A percentile compares a stretch with the other conserved stretches of the same genome.
These are phyloP conservation scores for Cladorrhinum samala DNA, from an alignment of 495 filamentous ascomycete genomes.

Conservation along the genomic window DNA sequence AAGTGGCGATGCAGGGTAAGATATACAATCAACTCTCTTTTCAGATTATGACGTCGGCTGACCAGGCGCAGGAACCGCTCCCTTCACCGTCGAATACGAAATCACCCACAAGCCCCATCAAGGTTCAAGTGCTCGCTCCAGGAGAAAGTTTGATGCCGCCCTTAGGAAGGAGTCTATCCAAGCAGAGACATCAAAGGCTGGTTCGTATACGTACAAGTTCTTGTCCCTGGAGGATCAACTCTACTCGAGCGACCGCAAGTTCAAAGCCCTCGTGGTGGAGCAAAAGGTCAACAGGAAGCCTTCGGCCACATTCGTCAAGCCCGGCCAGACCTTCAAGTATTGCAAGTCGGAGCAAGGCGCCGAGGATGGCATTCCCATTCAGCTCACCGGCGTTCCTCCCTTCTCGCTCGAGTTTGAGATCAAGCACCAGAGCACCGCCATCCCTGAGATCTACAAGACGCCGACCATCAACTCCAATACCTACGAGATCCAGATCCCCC, in stretches of 20 bases:
- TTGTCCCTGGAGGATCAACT: conserved; percentile 70
- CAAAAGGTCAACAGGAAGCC: conserved; percentile 81
- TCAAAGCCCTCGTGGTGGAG: conserved; percentile 59
- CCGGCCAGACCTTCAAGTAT: conserved; percentile 91
- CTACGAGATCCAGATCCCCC: conserved; percentile 77
- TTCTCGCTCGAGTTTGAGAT: conserved; percentile 87
- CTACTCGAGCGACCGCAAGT: conserved; percentile 68
- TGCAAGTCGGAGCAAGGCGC: conserved; percentile 77
- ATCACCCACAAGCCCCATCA: conserved; percentile 59
- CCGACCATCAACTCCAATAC: conserved; percentile 65
- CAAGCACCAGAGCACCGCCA: conserved; percentile 76
- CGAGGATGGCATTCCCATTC: conserved; percentile 81
- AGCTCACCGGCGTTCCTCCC: conserved; percentile 72
- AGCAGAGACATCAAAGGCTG: conserved; percentile 77
- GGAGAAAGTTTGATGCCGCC: conserved; percentile 64
- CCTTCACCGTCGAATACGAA: conserved; percentile 78
- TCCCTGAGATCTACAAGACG: conserved; percentile 72
- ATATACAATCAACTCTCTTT: not conserved
- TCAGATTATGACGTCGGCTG: not conserved
- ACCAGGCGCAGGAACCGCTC: conserved; percentile 54
- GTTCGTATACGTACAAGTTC: conserved; percentile 81
- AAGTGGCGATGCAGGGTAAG: conserved; percentile 69
- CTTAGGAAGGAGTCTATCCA: conserved; percentile 65
- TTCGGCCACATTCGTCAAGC: conserved; percentile 69
- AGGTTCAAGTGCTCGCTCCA: conserved; percentile 52